These are phyloP conservation scores for Hemileia vastatrix DNA, from an alignment of 1,284 basidiomycete species.

Conservation along the genomic window DNA sequence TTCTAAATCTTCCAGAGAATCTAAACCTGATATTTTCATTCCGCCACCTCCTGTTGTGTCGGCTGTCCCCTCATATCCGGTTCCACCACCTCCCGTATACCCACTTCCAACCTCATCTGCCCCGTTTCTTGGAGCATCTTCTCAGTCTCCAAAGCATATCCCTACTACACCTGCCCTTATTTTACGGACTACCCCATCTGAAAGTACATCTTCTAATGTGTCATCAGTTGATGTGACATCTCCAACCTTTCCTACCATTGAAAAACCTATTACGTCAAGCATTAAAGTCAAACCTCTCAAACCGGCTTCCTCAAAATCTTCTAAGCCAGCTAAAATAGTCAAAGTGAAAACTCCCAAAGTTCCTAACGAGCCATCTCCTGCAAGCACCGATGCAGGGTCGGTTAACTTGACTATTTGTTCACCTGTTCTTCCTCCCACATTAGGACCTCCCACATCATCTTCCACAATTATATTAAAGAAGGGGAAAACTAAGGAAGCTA, in stretches of 20 bases:
- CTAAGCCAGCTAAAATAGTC: conserved; percentile 15
- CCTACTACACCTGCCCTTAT: background rate
- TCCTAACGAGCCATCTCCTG: background rate
- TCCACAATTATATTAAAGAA: conserved; percentile 7
- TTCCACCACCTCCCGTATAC: conserved; percentile 10
- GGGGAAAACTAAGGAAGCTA: conserved; percentile 23
- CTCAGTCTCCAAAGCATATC: background rate
- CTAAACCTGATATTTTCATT: background rate
- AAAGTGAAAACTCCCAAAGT: conserved; percentile 16
- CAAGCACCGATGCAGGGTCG: conserved; percentile 39
- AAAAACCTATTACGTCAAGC: too few species aligned
- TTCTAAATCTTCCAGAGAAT: too few species aligned
- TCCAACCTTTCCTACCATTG: background rate
- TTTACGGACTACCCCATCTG: too few species aligned
- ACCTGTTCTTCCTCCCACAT: too few species aligned
- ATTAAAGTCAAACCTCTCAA: too few species aligned
- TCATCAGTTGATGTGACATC: too few species aligned
- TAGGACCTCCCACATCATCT: background rate
- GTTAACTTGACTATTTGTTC: too few species aligned
- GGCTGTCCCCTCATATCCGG: background rate
- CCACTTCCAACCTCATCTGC: background rate
- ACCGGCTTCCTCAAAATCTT: too few species aligned
- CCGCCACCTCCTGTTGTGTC: background rate
- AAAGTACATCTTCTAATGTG: too few species aligned
- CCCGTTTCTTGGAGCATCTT: background rate